phyloP scores from a whole-genome alignment of 2,329 filamentous ascomycete genomes.

The Fusarium mangiferae region DNA sequence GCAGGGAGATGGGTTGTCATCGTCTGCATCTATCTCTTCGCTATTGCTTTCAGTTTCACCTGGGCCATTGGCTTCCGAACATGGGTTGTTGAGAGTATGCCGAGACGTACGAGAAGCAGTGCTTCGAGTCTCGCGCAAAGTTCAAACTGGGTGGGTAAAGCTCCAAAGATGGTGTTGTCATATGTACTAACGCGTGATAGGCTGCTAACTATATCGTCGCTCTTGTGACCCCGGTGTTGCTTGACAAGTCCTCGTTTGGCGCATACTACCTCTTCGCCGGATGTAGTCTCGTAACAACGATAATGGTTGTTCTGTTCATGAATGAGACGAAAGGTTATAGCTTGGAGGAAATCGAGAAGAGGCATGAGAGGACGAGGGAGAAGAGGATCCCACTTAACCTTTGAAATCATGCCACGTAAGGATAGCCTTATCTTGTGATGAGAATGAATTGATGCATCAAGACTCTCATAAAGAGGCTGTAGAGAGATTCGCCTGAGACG shows the following conservation, averaged over 20 bases:
- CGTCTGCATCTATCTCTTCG: slow-evolving; percentile 61
- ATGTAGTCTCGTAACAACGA: slow-evolving; percentile 51
- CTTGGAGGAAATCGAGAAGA: slow-evolving; percentile 52
- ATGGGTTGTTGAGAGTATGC: slow-evolving; percentile 67
- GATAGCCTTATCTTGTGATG: neutral
- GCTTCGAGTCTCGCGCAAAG: slow-evolving; percentile 65
- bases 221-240: slow-evolving; percentile 54
- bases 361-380: neutral
- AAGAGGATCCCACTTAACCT: neutral
- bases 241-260: slow-evolving; percentile 53
- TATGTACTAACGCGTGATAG: slow-evolving; percentile 28
- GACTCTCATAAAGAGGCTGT: neutral
- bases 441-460: neutral
- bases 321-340: slow-evolving; percentile 55
- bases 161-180: rapidly evolving
- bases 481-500: neutral
- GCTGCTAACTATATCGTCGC: slow-evolving; percentile 58
- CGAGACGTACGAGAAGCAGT: slow-evolving; percentile 62
- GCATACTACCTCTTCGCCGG: slow-evolving; percentile 59
- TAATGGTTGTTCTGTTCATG: slow-evolving; percentile 54
- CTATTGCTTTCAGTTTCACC: slow-evolving; percentile 56
- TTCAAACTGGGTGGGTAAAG: slow-evolving; percentile 58
- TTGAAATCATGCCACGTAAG: neutral
- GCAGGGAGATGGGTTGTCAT: slow-evolving; percentile 62
- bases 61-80: slow-evolving; percentile 66